Conservation (phyloP, 2,329 filamentous ascomycete species). For the Orbilia javanica region DNA sequence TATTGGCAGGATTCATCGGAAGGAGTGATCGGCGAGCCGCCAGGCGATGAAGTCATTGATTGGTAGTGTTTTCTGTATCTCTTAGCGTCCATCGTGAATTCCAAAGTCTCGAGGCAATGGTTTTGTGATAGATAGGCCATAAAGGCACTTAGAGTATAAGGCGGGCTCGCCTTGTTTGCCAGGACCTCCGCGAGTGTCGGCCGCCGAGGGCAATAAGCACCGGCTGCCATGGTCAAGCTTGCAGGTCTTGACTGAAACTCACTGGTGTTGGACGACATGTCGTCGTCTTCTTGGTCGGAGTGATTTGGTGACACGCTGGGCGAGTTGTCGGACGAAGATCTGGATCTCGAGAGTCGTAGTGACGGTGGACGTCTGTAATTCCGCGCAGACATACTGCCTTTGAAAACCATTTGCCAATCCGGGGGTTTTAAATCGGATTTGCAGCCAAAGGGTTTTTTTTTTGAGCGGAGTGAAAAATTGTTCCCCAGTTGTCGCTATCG, state of each 20-base stretch:
- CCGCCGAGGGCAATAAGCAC: constrained; percentile 71
- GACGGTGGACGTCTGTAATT: constrained; percentile 62
- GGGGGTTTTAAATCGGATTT: constrained; percentile 40
- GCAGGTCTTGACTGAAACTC: constrained; percentile 58
- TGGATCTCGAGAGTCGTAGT: constrained; percentile 60
- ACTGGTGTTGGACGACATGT: constrained; percentile 60
- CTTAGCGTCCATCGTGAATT: constrained; percentile 95
- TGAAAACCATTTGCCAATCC: constrained; percentile 59
- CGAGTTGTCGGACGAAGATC: constrained; percentile 61
- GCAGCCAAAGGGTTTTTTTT: constrained; percentile 23
- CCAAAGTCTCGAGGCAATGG: constrained; percentile 94
- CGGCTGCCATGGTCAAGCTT: constrained; percentile 62
- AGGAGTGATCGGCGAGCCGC: constrained; percentile 66
- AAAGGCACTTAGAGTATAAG: constrained; percentile 91
- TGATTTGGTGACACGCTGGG: constrained; percentile 59
- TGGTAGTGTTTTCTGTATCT: constrained; percentile 80
- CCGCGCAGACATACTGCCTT: constrained; percentile 61
- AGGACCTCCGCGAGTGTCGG: constrained; percentile 90
- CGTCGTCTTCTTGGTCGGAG: constrained; percentile 61
- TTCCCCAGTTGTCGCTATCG: constrained; percentile 41
- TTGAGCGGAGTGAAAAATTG: constrained; percentile 19
- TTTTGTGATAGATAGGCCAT: constrained; percentile 98
- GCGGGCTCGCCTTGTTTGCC: constrained; percentile 83
- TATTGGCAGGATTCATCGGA: constrained; percentile 75
- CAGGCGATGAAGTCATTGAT: constrained; percentile 70